Conservation (phyloP, 2,329 filamentous ascomycete genomes). For the Cryoendolithus antarcticus region DNA sequence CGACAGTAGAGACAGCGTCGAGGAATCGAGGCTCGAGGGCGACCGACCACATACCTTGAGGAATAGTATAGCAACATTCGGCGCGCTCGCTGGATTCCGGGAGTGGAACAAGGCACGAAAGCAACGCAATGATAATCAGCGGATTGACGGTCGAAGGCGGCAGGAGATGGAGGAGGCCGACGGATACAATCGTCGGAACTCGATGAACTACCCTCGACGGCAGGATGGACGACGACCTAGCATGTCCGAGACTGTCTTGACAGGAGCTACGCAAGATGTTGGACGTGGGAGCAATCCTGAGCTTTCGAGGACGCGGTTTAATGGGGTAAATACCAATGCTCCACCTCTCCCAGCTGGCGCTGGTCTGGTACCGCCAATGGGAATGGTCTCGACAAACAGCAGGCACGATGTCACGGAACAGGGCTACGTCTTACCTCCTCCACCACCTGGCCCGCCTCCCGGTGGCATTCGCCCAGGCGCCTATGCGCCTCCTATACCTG, state of each 20-base stretch:
- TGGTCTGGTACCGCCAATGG: constrained; percentile 11
- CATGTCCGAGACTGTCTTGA: constrained; percentile 20
- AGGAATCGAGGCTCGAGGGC: constrained; percentile 11
- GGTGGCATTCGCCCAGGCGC: constrained; percentile 6
- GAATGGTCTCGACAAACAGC: background rate
- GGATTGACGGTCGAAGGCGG: constrained; percentile 42
- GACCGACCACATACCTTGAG: constrained; percentile 25
- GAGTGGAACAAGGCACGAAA: constrained; percentile 37
- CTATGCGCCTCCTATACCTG: constrained; percentile 15
- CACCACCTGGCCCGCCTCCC: constrained; percentile 24
- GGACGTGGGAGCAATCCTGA: constrained; percentile 34
- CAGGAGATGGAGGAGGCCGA: constrained; percentile 33
- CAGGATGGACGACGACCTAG: constrained; percentile 18
- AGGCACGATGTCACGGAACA: constrained; percentile 5
- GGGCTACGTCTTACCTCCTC: constrained; percentile 15
- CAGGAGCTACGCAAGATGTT: constrained; percentile 21
- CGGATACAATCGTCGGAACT: constrained; percentile 21
- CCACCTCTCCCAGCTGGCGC: constrained; percentile 23
- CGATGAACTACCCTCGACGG: constrained; percentile 16
- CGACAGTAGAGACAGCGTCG: constrained; percentile 27
- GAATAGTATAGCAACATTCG: constrained; percentile 36
- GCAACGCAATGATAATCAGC: constrained; percentile 48
- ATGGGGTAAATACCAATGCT: constrained; percentile 13
- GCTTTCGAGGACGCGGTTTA: constrained; percentile 26
- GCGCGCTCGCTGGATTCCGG: constrained; percentile 21